Evolutionary conservation across 148 eudicot genomes (phyloP), one percentile per base, ranked within the genome.

Genomic region (Chenopodium berlandieri): DNA sequence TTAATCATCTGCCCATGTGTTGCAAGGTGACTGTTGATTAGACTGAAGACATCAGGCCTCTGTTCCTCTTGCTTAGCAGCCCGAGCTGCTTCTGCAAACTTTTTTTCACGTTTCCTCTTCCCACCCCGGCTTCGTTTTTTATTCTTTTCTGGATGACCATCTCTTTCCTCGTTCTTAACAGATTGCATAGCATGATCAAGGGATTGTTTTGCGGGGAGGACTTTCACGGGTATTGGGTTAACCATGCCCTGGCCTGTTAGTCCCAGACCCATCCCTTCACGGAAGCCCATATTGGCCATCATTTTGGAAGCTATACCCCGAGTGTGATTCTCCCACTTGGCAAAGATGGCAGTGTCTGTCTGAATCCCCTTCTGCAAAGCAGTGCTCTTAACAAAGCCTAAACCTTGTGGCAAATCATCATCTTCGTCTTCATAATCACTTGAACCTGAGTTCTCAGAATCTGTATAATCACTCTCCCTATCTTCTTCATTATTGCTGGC

Each of bases 281-380:
- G 91, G 73, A 90, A 95, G 32, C 98, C 98, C 98, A 95, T 95
- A 84, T 84, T 93, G 27, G 97, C 97, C 98, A 95, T 95, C 94
- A 95, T 93, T 84, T 90, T 95, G 23, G 98, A 95, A 63, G 98
- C 98, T 72, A 95, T 89, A 64, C 98, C 98, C 14, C 98, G 88
- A 20, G 98, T 95, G 89, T 95, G 98, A 90, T 92, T 95, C 85
- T 95, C 98, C 98, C 98, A 95, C 81, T 85, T 91, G 54, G 97
- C 97, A 79, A 95, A 95, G 84, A 95, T 89, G 80, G 93, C 86
- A 0, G 98, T 95, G 69, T 95, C 97, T 75, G 94, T 92, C 83
- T 95, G 97, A 78, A 95, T 86, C 37, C 98, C 98, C 34, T 88
- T 88, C 80, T 87, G 96, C 82, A 85, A 73, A 81, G 87, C 89